Conservation (phyloP, 306 rosid genomes). For the Pachyrhizus erosus region DNA sequence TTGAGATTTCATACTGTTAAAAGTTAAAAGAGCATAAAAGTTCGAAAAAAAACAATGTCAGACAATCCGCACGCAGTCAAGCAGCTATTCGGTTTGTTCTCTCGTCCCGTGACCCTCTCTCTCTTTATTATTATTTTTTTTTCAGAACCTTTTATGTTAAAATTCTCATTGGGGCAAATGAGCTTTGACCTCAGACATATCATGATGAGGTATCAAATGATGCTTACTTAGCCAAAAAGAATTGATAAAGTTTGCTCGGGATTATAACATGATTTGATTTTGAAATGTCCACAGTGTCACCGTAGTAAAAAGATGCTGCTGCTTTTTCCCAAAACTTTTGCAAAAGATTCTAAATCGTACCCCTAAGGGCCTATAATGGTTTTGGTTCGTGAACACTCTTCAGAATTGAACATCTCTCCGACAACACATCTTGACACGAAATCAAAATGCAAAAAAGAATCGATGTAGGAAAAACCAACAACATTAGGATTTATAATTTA, state of each 20-base stretch:
- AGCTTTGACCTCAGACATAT: constrained; percentile 21
- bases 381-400: no score
- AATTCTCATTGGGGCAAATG: neutral
- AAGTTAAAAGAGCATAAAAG: no score
- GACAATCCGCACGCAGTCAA: no score
- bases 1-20: no score
- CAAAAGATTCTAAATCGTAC: neutral
- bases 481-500: neutral
- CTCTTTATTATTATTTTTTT: no score
- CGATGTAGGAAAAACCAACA: neutral
- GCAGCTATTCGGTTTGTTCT: neutral
- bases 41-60: no score
- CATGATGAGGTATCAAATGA: constrained; percentile 26
- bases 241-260: neutral
- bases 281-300: neutral
- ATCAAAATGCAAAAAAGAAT: neutral
- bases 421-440: no score
- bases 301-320: neutral
- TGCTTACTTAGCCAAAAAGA: constrained; percentile 26
- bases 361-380: neutral
- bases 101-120: constrained; percentile 29
- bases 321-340: neutral
- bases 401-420: no score
- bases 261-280: constrained; percentile 16
- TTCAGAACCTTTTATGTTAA: neutral